phyloP scores from a whole-genome alignment of 2,329 filamentous ascomycete genomes.

The Fusarium tjaetaba region DNA sequence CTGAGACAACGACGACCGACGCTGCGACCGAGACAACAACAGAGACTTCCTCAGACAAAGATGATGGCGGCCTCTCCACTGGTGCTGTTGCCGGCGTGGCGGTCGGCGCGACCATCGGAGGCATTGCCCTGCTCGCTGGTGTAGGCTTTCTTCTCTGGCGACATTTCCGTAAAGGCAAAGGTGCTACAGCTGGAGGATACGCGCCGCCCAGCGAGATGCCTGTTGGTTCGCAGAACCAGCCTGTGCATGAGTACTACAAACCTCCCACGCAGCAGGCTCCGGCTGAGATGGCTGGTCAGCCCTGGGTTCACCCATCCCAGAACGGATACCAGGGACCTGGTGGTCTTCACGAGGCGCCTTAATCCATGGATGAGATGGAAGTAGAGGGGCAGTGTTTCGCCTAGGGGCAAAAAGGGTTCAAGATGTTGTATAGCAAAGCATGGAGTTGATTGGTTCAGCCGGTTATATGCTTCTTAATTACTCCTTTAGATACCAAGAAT shows the following conservation, averaged over 20 bases:
- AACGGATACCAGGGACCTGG: conserved; percentile 10
- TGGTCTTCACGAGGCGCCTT: conserved; percentile 31
- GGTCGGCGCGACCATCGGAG: conserved; percentile 37
- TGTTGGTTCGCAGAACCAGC: background rate
- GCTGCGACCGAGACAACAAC: background rate
- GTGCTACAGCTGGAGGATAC: background rate
- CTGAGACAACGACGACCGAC: conserved; percentile 8
- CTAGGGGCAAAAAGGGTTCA: background rate
- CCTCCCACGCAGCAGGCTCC: conserved; percentile 6
- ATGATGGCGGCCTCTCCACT: conserved; percentile 14
- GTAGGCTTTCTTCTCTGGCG: conserved; percentile 40
- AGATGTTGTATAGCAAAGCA: background rate
- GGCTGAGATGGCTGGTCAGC: conserved; percentile 22
- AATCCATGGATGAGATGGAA: background rate
- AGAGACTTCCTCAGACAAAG: background rate
- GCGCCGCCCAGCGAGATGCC: conserved; percentile 3
- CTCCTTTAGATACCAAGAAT: background rate
- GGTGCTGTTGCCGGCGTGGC: conserved; percentile 42
- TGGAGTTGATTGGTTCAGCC: conserved; percentile 19
- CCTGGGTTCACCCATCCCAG: conserved; percentile 15
- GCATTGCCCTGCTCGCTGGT: conserved; percentile 24
- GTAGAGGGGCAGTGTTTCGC: background rate
- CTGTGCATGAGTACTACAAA: conserved; percentile 27
- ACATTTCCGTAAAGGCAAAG: conserved; percentile 16
- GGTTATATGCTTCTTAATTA: background rate